A percentile compares a stretch with the other conserved stretches of the same genome.
phyloP scores from a whole-genome alignment of 345 rosid species.

The Barbarea vulgaris region DNA sequence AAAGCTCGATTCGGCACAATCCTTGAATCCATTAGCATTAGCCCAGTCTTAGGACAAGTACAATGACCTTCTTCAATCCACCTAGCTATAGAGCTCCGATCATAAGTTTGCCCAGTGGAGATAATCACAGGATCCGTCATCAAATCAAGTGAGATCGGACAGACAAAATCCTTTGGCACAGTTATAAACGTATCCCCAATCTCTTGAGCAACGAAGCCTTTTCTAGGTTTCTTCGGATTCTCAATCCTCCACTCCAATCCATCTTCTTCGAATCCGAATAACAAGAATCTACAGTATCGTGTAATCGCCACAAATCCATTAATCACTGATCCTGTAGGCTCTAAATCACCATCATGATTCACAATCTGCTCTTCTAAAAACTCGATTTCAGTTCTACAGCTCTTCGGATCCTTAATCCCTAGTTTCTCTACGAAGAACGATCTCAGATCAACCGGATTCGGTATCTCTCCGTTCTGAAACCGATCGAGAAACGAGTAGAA shows the following conservation, averaged over 20 bases:
- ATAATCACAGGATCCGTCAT: slow-evolving; percentile 92
- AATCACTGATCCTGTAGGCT: slow-evolving; percentile 79
- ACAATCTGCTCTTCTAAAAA: slow-evolving; percentile 93
- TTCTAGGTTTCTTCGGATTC: slow-evolving; percentile 56
- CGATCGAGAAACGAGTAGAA: slow-evolving; percentile 65
- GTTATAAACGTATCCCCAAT: slow-evolving; percentile 70
- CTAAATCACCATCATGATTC: slow-evolving; percentile 79
- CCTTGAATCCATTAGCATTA: slow-evolving; percentile 60
- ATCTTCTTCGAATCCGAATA: slow-evolving; percentile 74
- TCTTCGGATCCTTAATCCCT: slow-evolving; percentile 60
- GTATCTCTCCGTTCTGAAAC: slow-evolving; percentile 67
- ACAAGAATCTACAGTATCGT: slow-evolving; percentile 74
- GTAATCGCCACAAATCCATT: slow-evolving; percentile 82
- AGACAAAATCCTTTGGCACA: slow-evolving; percentile 79
- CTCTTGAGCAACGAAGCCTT: slow-evolving; percentile 69
- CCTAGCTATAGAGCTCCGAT: slow-evolving; percentile 77
- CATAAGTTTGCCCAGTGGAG: slow-evolving; percentile 91
- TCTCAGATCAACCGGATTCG: slow-evolving; percentile 44
- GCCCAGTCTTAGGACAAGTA: slow-evolving; percentile 90
- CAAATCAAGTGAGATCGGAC: slow-evolving; percentile 85
- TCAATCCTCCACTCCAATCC: slow-evolving; percentile 49
- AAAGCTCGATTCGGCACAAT: slow-evolving; percentile 86
- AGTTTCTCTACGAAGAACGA: slow-evolving; percentile 63
- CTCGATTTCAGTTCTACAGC: slow-evolving; percentile 73
- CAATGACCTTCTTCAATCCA: slow-evolving; percentile 95